Percentiles rank a stretch among this genome's conserved stretches.
phyloP scores from a whole-genome alignment of 495 filamentous ascomycete genomes.

The Usnea hakonensis region DNA sequence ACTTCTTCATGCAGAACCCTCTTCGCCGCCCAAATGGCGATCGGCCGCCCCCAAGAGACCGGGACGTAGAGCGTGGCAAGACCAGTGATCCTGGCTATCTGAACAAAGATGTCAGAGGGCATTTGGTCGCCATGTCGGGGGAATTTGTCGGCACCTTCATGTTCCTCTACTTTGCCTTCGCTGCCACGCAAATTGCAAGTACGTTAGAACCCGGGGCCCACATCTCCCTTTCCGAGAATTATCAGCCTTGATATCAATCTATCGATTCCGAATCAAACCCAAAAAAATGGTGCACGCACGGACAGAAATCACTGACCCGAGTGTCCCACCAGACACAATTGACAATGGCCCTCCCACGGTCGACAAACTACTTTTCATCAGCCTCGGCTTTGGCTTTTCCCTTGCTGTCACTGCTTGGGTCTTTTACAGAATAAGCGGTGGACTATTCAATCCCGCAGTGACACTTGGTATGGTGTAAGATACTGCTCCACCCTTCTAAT shows the following conservation, averaged over 20 bases:
- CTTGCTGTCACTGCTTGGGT: conserved; percentile 77
- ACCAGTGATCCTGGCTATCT: conserved; percentile 2
- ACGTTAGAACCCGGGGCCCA: not conserved
- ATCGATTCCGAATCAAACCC: not conserved
- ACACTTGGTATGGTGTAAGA: conserved; percentile 56
- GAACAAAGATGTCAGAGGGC: conserved; percentile 11
- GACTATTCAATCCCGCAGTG: conserved; percentile 75
- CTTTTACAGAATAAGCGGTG: conserved; percentile 74
- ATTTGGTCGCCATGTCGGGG: conserved; percentile 25
- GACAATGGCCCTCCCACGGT: not conserved
- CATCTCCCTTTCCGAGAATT: not conserved
- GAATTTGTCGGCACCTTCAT: conserved; percentile 45
- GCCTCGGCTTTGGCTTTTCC: conserved; percentile 67
- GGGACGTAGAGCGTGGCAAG: conserved; percentile 8
- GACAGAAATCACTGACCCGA: not conserved
- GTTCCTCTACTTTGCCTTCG: conserved; percentile 46
- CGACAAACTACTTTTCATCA: conserved; percentile 54
- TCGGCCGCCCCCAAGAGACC: conserved; percentile 1
- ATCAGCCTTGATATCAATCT: not conserved
- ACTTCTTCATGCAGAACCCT: conserved; percentile 11
- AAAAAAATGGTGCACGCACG: not conserved
- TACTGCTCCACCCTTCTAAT: conserved; percentile 68
- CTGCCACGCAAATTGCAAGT: conserved; percentile 17
- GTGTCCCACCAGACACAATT: not conserved
- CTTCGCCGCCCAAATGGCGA: conserved; percentile 11